Conservation (phyloP, 2,329 filamentous ascomycete genomes). For the Penicillium nordicum region DNA sequence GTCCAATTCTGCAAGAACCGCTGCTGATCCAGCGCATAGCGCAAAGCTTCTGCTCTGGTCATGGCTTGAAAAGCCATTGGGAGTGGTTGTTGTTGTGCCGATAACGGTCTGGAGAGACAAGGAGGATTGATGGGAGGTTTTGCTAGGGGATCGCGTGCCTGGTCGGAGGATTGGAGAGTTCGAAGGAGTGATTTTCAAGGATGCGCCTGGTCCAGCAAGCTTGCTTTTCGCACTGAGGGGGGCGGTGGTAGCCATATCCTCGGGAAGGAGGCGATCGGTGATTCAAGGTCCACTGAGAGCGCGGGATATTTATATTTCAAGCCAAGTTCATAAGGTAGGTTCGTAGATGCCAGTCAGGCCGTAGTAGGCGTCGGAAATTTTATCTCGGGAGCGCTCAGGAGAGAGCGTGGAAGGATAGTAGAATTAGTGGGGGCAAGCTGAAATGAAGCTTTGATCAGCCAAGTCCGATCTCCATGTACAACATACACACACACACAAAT, state of each 20-base stretch:
- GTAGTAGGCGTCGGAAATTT: neutral
- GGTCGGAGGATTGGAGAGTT: constrained; percentile 68
- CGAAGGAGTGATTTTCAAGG: constrained; percentile 68
- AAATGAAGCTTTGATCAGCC: constrained; percentile 9
- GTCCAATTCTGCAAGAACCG: constrained; percentile 80
- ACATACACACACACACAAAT: neutral
- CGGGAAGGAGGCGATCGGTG: constrained; percentile 20
- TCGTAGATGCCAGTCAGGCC: neutral
- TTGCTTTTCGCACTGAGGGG: constrained; percentile 35
- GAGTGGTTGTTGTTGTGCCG: constrained; percentile 80
- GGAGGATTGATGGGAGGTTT: constrained; percentile 44
- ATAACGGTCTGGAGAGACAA: constrained; percentile 80
- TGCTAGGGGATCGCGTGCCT: constrained; percentile 61
- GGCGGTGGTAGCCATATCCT: constrained; percentile 39
- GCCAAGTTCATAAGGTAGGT: constrained; percentile 26
- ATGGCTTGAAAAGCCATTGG: constrained; percentile 81
- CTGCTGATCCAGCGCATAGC: constrained; percentile 87
- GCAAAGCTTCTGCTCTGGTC: constrained; percentile 69
- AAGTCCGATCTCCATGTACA: neutral
- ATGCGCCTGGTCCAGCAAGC: constrained; percentile 30
- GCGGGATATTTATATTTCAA: constrained; percentile 28
- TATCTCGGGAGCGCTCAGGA: constrained; percentile 1
- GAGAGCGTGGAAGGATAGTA: neutral
- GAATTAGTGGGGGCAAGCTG: constrained; percentile 10
- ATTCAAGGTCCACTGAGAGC: constrained; percentile 28